Evolutionary conservation across 2,329 filamentous ascomycete species (phyloP).

Genomic region (Xylariaceae sp.): DNA sequence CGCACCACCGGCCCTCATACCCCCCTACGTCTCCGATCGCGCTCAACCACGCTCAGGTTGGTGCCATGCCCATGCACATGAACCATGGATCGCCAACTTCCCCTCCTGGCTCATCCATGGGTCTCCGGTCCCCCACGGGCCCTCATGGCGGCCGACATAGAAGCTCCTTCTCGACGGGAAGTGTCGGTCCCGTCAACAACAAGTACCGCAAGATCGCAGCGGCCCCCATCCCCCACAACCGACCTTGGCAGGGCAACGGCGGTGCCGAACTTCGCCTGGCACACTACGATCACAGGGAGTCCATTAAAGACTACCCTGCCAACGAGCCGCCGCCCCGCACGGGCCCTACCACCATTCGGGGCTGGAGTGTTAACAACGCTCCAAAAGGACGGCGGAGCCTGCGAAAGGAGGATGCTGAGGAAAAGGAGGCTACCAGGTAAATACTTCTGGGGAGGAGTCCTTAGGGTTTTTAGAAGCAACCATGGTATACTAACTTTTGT

Average conservation of each 20-base stretch:
- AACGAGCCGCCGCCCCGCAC: conserved; percentile 51
- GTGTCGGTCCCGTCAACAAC: conserved; percentile 23
- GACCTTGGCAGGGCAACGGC: conserved; percentile 42
- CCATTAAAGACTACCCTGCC: conserved; percentile 54
- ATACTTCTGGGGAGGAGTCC: conserved; percentile 6
- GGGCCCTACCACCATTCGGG: conserved; percentile 52
- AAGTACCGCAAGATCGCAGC: conserved; percentile 57
- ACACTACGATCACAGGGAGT: conserved; percentile 49
- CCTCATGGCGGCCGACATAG: conserved; percentile 29
- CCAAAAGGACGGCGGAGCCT: conserved; percentile 31
- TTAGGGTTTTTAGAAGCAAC: not conserved
- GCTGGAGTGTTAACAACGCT: conserved; percentile 49
- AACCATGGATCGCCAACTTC: conserved; percentile 26
- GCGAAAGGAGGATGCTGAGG: conserved; percentile 30
- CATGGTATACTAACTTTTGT: conserved; percentile 13
- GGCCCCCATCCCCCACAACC: conserved; percentile 49
- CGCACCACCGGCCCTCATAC: conserved; percentile 18
- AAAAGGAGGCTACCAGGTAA: conserved; percentile 32
- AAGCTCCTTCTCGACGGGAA: conserved; percentile 31
- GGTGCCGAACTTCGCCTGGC: conserved; percentile 53
- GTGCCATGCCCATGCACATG: conserved; percentile 22
- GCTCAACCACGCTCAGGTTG: conserved; percentile 24
- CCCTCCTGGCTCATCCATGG: conserved; percentile 24
- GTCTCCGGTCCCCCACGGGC: conserved; percentile 27
- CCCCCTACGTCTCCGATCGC: conserved; percentile 27